These are phyloP conservation scores for Simplicillium sp. DNA, from an alignment of 2,329 filamentous ascomycete genomes.

Conservation along the genomic window DNA sequence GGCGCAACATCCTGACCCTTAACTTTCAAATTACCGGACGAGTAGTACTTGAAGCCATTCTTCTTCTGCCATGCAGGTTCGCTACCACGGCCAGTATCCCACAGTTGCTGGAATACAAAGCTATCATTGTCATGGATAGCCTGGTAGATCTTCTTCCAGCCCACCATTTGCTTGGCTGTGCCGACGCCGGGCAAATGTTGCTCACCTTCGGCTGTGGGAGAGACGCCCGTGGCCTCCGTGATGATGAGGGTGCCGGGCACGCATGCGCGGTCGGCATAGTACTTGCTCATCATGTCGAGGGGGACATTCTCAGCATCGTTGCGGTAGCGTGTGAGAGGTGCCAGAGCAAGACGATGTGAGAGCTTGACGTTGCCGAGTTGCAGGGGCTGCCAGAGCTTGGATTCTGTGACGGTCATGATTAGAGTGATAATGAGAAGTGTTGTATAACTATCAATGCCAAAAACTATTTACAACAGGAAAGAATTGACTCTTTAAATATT, in stretches of 20 bases:
- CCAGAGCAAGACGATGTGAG: slow-evolving; percentile 18
- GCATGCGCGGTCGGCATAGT: slow-evolving; percentile 31
- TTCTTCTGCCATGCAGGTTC: not conserved
- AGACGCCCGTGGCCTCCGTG: slow-evolving; percentile 33
- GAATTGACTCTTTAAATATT: too few species aligned
- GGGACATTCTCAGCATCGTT: slow-evolving; percentile 18
- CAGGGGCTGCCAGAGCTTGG: slow-evolving; percentile 17
- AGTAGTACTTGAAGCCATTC: not conserved
- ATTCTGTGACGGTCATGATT: not conserved
- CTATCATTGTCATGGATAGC: slow-evolving; percentile 53
- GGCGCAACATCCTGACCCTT: slow-evolving; percentile 21
- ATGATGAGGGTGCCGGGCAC: slow-evolving; percentile 27
- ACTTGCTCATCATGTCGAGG: slow-evolving; percentile 9
- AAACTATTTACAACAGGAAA: too few species aligned
- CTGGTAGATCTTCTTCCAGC: slow-evolving; percentile 51
- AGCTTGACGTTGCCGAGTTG: slow-evolving; percentile 17
- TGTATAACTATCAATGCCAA: too few species aligned
- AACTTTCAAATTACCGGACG: not conserved
- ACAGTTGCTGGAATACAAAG: slow-evolving; percentile 56
- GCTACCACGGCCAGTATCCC: slow-evolving; percentile 47
- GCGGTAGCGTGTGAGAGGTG: slow-evolving; percentile 6
- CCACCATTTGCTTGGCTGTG: slow-evolving; percentile 40
- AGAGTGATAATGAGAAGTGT: too few species aligned
- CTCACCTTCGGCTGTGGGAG: slow-evolving; percentile 16
- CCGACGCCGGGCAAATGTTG: slow-evolving; percentile 42